Evolutionary conservation across 768 basidiomycete species (phyloP).

Genomic region (Solioccasus polychromus): DNA sequence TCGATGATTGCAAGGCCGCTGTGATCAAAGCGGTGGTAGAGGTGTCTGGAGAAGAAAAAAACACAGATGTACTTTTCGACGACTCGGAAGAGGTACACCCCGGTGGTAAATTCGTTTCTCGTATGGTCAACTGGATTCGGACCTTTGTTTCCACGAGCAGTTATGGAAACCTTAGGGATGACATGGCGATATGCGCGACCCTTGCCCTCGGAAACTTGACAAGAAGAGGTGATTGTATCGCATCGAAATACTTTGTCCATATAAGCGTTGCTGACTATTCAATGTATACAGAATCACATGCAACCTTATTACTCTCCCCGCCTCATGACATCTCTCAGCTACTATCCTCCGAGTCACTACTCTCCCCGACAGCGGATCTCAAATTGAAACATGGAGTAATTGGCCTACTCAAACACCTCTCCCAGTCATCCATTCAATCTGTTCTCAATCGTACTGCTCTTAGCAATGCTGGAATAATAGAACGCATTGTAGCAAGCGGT

Average conservation of each 20-base stretch:
- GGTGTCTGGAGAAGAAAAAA: constrained; percentile 77
- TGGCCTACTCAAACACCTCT: constrained; percentile 83
- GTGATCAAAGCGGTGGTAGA: constrained; percentile 85
- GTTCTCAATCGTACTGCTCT: constrained; percentile 57
- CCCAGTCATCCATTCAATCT: constrained; percentile 63
- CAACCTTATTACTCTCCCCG: constrained; percentile 58
- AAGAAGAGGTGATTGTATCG: constrained; percentile 54
- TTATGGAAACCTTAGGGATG: constrained; percentile 49
- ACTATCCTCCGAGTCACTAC: constrained; percentile 53
- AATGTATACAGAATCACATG: constrained; percentile 48
- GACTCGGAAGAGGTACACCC: constrained; percentile 51
- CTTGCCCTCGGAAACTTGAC: constrained; percentile 81
- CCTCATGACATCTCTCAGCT: constrained; percentile 64
- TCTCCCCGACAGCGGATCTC: constrained; percentile 58
- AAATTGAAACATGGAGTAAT: constrained; percentile 89
- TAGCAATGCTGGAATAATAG: constrained; percentile 60
- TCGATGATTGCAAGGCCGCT: constrained; percentile 82
- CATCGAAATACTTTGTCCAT: not conserved
- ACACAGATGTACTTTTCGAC: constrained; percentile 77
- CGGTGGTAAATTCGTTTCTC: constrained; percentile 69
- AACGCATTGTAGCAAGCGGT: constrained; percentile 55
- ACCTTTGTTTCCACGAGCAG: constrained; percentile 43
- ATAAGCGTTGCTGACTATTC: constrained; percentile 7
- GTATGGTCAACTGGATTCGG: constrained; percentile 76
- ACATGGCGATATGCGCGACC: constrained; percentile 79